A percentile compares a stretch with the other conserved stretches of the same genome.
phyloP scores from a whole-genome alignment of 176 grass and related monocot species.

The Musa schizocarpa region DNA sequence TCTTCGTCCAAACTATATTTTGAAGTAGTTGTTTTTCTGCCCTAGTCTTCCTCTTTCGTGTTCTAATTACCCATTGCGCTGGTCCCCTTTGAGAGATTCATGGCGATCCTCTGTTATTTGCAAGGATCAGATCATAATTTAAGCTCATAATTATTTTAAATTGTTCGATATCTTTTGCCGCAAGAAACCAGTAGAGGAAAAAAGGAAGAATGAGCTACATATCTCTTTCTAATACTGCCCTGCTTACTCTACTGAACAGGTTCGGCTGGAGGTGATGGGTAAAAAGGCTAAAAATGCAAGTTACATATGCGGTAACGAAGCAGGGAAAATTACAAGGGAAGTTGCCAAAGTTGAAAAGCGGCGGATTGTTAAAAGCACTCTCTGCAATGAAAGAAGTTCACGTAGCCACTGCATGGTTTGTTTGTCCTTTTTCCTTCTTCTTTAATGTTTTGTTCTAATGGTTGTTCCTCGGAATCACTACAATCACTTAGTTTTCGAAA shows the following conservation, averaged over 20 bases:
- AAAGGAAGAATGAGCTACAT: too few species aligned
- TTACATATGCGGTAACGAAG: conserved; percentile 79
- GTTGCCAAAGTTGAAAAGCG: conserved; percentile 84
- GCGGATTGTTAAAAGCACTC: conserved; percentile 66
- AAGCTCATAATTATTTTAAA: too few species aligned
- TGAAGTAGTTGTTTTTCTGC: too few species aligned
- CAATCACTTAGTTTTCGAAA: background rate
- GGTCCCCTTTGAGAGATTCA: conserved; percentile 13
- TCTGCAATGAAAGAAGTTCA: conserved; percentile 89
- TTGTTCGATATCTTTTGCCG: too few species aligned
- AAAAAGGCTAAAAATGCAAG: conserved; percentile 90
- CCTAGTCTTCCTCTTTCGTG: too few species aligned
- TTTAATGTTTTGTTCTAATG: background rate
- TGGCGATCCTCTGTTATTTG: background rate
- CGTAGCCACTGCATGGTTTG: conserved; percentile 82
- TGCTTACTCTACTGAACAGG: conserved; percentile 21
- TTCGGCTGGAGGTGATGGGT: conserved; percentile 67
- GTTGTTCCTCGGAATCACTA: background rate
- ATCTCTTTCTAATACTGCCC: too few species aligned
- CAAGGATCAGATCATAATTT: too few species aligned
- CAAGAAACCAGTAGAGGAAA: too few species aligned
- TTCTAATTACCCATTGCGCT: background rate
- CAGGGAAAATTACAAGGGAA: conserved; percentile 65
- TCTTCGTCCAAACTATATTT: too few species aligned
- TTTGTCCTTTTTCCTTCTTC: conserved; percentile 5